Conservation (phyloP, 1,284 basidiomycete genomes). For the Cryptococcus amylolentus region DNA sequence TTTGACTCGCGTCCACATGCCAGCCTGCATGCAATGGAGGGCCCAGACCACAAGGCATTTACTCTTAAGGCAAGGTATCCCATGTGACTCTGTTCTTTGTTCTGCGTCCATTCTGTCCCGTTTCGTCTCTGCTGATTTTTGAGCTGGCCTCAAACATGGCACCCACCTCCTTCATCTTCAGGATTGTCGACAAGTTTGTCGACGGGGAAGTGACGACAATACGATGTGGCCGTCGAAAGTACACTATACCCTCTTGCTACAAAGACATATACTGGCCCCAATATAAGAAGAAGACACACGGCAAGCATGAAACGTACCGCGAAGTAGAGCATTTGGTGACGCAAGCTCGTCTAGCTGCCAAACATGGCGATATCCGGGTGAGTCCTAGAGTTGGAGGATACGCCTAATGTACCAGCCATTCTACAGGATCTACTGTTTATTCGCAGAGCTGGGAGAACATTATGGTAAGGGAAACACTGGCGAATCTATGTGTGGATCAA, state of each 20-base stretch:
- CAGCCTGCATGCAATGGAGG: too few species aligned
- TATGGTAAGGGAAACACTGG: background rate
- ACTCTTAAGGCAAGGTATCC: too few species aligned
- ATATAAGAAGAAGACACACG: background rate
- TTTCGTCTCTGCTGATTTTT: too few species aligned
- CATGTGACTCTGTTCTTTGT: too few species aligned
- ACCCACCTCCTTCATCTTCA: background rate
- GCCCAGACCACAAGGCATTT: too few species aligned
- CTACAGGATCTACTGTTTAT: slow-evolving; percentile 8
- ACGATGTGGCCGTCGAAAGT: slow-evolving; percentile 2
- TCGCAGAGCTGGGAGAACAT: slow-evolving; percentile 2
- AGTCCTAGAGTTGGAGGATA: background rate
- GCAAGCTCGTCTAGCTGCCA: slow-evolving; percentile 3
- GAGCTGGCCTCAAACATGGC: background rate
- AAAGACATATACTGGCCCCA: slow-evolving; percentile 6
- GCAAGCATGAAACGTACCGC: slow-evolving; percentile 6
- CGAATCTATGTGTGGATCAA: background rate
- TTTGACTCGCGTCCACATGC: too few species aligned
- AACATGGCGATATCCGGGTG: slow-evolving; percentile 10
- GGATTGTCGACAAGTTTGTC: slow-evolving; percentile 4
- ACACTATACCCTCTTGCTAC: slow-evolving; percentile 9
- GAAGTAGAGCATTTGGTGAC: slow-evolving; percentile 7
- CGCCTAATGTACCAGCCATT: background rate
- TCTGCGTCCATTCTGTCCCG: too few species aligned
- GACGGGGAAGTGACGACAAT: slow-evolving; percentile 8